Percentiles rank a stretch among this genome's conserved stretches.
Conservation (phyloP, 176 grass and related monocot genomes). For the Pontederia crassipes region DNA sequence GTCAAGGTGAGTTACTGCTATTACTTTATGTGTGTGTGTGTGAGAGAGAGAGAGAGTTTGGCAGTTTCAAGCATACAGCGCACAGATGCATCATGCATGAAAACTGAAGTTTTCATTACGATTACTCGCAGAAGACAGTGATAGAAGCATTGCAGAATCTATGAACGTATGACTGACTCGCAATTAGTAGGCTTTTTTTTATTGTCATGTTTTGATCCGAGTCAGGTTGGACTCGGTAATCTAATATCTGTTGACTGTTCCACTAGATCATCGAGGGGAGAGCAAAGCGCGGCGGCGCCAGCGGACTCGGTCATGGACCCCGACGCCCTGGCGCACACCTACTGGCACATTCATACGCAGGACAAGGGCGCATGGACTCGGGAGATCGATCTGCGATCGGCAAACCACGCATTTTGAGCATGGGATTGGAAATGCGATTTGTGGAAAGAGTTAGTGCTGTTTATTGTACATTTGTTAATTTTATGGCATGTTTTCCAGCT, state of each 20-base stretch:
- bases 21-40: not conserved
- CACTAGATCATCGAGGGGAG: slow-evolving; percentile 30
- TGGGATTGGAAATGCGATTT: not conserved
- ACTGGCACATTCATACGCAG: slow-evolving; percentile 79
- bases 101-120: not conserved
- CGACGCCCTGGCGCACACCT: slow-evolving; percentile 76
- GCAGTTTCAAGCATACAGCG: too few relatives aligned
- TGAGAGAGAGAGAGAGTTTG: too few relatives aligned
- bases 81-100: not conserved
- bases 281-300: not conserved
- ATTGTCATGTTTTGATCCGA: not conserved
- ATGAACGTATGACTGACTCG: not conserved
- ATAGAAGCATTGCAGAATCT: not conserved
- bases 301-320: slow-evolving; percentile 33
- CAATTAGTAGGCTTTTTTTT: not conserved
- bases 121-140: not conserved
- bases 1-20: slow-evolving; percentile 36
- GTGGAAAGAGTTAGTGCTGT: not conserved
- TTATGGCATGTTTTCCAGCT: too few relatives aligned
- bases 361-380: slow-evolving; percentile 86
- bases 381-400: slow-evolving; percentile 67
- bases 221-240: too few relatives aligned
- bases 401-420: slow-evolving; percentile 15
- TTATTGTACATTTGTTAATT: not conserved
- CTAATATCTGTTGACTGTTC: too few relatives aligned